A percentile compares a stretch with the other conserved stretches of the same genome.
These are phyloP conservation scores for Pythium sp. DNA, from an alignment of 352 stramenopile species.

Conservation along the genomic window DNA sequence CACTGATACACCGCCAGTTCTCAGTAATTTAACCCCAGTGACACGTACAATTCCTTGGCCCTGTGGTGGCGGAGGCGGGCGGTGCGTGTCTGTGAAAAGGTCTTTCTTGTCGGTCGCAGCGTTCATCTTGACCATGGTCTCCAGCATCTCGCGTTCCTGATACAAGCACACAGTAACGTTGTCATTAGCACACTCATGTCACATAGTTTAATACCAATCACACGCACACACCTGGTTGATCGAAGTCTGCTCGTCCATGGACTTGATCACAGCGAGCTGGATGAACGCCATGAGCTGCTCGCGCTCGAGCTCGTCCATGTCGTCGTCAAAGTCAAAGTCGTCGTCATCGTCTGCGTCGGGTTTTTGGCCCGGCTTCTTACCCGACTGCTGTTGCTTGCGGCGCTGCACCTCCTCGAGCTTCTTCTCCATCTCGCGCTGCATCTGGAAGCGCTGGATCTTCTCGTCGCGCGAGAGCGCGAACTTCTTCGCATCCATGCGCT, in stretches of 20 bases:
- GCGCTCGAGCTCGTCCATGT: slow-evolving; percentile 73
- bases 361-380: slow-evolving; percentile 18
- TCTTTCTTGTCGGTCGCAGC: slow-evolving; percentile 49
- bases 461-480: slow-evolving; percentile 70
- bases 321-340: slow-evolving; percentile 47
- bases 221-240: slow-evolving; percentile 51
- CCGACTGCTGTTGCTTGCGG: slow-evolving; percentile 30
- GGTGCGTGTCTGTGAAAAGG: slow-evolving; percentile 67
- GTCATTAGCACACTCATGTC: not conserved
- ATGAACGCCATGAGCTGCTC: slow-evolving; percentile 84
- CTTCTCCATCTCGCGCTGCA: slow-evolving; percentile 73
- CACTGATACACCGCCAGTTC: not conserved
- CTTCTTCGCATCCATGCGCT: slow-evolving; percentile 63
- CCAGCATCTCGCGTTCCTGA: slow-evolving; percentile 78
- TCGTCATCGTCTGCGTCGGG: slow-evolving; percentile 24
- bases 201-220: not conserved
- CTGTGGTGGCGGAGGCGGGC: slow-evolving; percentile 51
- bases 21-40: not conserved
- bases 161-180: not conserved
- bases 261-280: slow-evolving; percentile 69
- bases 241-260: slow-evolving; percentile 70
- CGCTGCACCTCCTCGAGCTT: slow-evolving; percentile 60
- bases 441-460: slow-evolving; percentile 79
- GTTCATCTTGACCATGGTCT: slow-evolving; percentile 86
- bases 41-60: slow-evolving; percentile 75